A percentile compares a stretch with the other conserved stretches of the same genome.
These are phyloP conservation scores for Polyporus arcularius DNA, from an alignment of 768 basidiomycete genomes.

Conservation along the genomic window DNA sequence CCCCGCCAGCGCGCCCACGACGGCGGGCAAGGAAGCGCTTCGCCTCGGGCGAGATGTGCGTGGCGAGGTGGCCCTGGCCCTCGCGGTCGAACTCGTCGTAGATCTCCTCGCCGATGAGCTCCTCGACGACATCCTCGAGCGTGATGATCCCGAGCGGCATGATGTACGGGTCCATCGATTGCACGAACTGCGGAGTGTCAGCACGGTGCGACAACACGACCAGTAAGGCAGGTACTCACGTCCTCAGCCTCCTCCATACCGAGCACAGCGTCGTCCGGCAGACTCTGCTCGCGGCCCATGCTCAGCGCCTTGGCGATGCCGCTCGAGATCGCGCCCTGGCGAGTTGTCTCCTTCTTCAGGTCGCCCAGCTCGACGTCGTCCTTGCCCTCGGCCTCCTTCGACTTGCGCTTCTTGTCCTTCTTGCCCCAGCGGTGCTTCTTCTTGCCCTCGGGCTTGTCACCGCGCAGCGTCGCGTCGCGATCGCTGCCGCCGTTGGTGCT, in stretches of 20 bases:
- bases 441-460: conserved; percentile 16
- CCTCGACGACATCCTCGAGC: conserved; percentile 87
- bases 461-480: conserved; percentile 24
- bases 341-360: conserved; percentile 17
- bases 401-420: conserved; percentile 14
- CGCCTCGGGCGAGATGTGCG: conserved; percentile 17
- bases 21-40: conserved; percentile 17
- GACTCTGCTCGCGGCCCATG: conserved; percentile 60
- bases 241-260: conserved; percentile 66
- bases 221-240: conserved; percentile 38
- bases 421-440: conserved; percentile 22
- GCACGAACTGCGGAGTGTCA: conserved; percentile 55
- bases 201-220: not conserved
- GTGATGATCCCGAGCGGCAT: conserved; percentile 88
- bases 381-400: conserved; percentile 17
- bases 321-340: conserved; percentile 28
- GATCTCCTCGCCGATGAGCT: conserved; percentile 87
- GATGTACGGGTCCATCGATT: conserved; percentile 72
- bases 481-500: conserved; percentile 22
- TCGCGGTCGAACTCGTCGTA: conserved; percentile 85
- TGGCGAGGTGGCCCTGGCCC: conserved; percentile 37
- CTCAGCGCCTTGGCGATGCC: conserved; percentile 24
- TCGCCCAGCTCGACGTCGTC: conserved; percentile 27
- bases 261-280: conserved; percentile 82
- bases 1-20: conserved; percentile 2